Evolutionary conservation across 768 basidiomycete genomes (phyloP).

Genomic region (Cystobasidium ongulense): DNA sequence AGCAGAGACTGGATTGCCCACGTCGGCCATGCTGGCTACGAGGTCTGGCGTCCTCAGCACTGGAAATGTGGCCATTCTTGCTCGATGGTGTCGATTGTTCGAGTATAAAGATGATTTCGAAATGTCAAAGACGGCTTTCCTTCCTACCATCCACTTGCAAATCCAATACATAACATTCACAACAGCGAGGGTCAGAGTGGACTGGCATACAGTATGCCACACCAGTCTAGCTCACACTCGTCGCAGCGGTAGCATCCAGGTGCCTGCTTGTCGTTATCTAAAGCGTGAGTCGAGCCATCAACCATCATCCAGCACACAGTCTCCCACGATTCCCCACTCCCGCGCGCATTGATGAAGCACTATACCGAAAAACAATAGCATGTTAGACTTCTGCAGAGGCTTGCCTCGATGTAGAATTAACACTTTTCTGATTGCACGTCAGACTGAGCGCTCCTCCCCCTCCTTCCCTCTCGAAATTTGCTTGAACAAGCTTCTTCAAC

Average conservation of each 20-base stretch:
- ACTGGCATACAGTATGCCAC: background rate
- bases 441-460: slow-evolving; percentile 32
- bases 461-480: slow-evolving; percentile 1
- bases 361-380: slow-evolving; percentile 30
- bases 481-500: background rate
- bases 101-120: background rate
- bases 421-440: slow-evolving; percentile 33
- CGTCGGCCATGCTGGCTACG: slow-evolving; percentile 7
- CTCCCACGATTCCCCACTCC: background rate
- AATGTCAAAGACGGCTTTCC: background rate
- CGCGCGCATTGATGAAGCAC: slow-evolving; percentile 20
- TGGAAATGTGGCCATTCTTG: slow-evolving; percentile 29
- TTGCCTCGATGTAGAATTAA: background rate
- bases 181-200: background rate
- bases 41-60: slow-evolving; percentile 30
- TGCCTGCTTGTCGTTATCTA: background rate
- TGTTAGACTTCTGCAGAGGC: slow-evolving; percentile 35
- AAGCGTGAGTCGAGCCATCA: background rate
- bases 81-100: background rate
- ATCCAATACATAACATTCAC: background rate
- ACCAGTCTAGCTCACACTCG: background rate
- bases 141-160: background rate
- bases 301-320: background rate
- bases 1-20: slow-evolving; percentile 6
- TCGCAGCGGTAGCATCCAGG: background rate